A percentile compares a stretch with the other conserved stretches of the same genome.
Evolutionary conservation across 768 basidiomycete species (phyloP).

Genomic region (Pleurotus cornucopiae): DNA sequence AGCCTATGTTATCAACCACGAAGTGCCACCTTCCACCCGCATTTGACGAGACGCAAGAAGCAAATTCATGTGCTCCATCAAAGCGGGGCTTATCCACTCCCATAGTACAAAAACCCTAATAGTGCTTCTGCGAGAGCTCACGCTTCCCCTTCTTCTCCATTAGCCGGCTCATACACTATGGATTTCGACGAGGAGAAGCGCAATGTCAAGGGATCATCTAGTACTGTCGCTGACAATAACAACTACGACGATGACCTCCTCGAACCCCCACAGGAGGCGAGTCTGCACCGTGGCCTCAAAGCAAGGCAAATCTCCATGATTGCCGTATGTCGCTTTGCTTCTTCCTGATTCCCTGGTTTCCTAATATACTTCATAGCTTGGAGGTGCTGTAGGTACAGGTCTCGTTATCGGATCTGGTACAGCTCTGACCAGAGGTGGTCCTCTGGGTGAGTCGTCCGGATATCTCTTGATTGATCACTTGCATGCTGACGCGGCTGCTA

Average conservation of each 20-base stretch:
- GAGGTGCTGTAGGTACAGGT: slow-evolving; percentile 50
- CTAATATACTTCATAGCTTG: slow-evolving; percentile 25
- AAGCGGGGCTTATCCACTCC: background rate
- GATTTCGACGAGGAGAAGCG: slow-evolving; percentile 23
- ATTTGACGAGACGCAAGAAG: background rate
- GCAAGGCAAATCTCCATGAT: slow-evolving; percentile 56
- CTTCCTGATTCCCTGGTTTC: background rate
- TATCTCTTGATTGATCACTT: background rate
- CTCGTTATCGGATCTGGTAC: slow-evolving; percentile 58
- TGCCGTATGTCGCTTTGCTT: slow-evolving; percentile 27
- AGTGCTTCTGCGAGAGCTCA: background rate
- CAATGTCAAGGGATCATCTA: slow-evolving; percentile 15
- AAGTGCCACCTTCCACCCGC: background rate
- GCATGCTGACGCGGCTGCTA: background rate
- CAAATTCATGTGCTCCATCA: slow-evolving; percentile 5
- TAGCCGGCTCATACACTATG: slow-evolving; percentile 13
- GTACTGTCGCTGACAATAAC: slow-evolving; percentile 15
- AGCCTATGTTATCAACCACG: background rate
- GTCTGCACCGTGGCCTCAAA: slow-evolving; percentile 45
- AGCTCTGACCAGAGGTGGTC: slow-evolving; percentile 51
- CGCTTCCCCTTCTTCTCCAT: slow-evolving; percentile 1
- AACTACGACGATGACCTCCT: slow-evolving; percentile 23
- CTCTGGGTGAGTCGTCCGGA: slow-evolving; percentile 31
- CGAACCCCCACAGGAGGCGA: slow-evolving; percentile 30
- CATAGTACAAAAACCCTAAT: background rate